Percentiles rank a stretch among this genome's conserved stretches.
Evolutionary conservation across 345 rosid genomes (phyloP).

Genomic region (Populus tremula): DNA sequence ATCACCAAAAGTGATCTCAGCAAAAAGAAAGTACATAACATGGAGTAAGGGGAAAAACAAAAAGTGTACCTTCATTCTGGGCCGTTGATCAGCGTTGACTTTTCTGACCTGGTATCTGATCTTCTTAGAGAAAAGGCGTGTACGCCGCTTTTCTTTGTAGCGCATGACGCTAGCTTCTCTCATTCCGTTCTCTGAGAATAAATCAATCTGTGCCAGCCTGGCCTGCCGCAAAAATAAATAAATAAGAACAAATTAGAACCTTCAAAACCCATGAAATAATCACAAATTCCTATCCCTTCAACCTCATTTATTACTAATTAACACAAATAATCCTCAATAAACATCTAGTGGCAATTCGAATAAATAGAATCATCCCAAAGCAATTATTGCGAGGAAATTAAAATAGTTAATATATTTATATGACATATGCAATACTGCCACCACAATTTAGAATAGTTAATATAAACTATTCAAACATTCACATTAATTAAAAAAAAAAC

Average conservation of each 20-base stretch:
- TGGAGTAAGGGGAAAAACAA: neutral
- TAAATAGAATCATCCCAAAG: too few species aligned
- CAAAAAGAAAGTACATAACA: neutral
- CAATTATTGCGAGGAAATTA: too few species aligned
- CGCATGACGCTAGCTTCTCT: conserved; percentile 88
- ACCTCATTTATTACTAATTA: too few species aligned
- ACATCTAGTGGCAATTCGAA: too few species aligned
- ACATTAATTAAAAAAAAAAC: too few species aligned
- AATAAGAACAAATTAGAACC: neutral
- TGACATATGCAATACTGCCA: neutral
- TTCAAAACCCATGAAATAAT: neutral
- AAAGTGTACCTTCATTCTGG: conserved; percentile 71
- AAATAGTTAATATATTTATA: too few species aligned
- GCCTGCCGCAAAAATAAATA: conserved; percentile 46
- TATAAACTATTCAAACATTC: too few species aligned
- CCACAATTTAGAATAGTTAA: too few species aligned
- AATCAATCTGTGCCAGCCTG: conserved; percentile 71
- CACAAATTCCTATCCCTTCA: neutral
- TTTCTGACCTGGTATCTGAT: conserved; percentile 89
- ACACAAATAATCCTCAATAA: too few species aligned
- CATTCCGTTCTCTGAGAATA: conserved; percentile 58
- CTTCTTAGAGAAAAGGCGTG: conserved; percentile 83
- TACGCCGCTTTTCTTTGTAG: conserved; percentile 85
- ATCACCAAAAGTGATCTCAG: too few species aligned
- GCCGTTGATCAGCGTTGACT: conserved; percentile 84